Conservation (phyloP, 2,329 filamentous ascomycete species). For the Alternaria tenuissima region DNA sequence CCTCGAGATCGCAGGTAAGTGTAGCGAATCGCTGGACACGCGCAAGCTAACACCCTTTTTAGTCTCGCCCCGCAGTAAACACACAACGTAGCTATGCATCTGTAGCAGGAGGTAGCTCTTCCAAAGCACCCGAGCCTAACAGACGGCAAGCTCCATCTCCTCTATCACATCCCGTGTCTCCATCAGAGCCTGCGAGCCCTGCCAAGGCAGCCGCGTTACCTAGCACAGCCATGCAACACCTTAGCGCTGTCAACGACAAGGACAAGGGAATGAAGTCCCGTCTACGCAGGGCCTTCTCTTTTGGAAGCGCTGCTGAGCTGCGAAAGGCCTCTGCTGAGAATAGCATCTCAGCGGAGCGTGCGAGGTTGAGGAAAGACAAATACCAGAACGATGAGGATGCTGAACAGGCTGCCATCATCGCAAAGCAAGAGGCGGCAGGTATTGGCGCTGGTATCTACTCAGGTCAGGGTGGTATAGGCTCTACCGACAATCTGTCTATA, state of each 20-base stretch:
- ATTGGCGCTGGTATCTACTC: conserved; percentile 95
- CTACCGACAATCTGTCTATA: conserved; percentile 93
- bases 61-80: conserved; percentile 38
- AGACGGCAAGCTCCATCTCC: conserved; percentile 58
- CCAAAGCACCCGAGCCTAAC: conserved; percentile 49
- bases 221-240: conserved; percentile 82
- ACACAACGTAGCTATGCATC: conserved; percentile 29
- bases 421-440: conserved; percentile 89
- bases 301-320: conserved; percentile 93
- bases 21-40: background rate
- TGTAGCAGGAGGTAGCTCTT: conserved; percentile 22
- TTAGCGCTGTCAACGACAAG: conserved; percentile 87
- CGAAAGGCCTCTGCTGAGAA: conserved; percentile 76
- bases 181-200: conserved; percentile 41
- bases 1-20: conserved; percentile 48
- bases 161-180: conserved; percentile 55
- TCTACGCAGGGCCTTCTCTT: conserved; percentile 91
- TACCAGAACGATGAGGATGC: conserved; percentile 74
- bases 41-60: conserved; percentile 1
- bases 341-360: conserved; percentile 57
- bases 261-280: conserved; percentile 87
- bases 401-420: conserved; percentile 89
- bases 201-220: conserved; percentile 29
- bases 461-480: conserved; percentile 85
- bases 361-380: conserved; percentile 62